A percentile compares a stretch with the other conserved stretches of the same genome.
Evolutionary conservation across 1,139 yeast genomes (phyloP).

Genomic region (Pneumocystis canis): DNA sequence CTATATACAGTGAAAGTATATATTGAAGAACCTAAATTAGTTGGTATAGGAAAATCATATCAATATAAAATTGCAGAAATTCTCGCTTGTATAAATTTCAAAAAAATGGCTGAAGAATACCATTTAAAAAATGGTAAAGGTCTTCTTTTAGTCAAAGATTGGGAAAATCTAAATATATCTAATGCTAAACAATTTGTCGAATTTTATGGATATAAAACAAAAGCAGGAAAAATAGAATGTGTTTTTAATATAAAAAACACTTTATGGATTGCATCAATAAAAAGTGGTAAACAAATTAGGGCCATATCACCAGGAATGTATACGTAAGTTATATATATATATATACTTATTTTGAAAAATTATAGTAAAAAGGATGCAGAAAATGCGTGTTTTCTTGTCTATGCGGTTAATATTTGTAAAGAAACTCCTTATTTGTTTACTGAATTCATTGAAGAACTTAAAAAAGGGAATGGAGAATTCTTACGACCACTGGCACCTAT

Average conservation of each 20-base stretch:
- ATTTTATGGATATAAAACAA: slow-evolving; percentile 8
- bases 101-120: slow-evolving; percentile 10
- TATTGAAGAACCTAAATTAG: slow-evolving; percentile 2
- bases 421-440: slow-evolving; percentile 13
- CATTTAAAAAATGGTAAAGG: slow-evolving; percentile 8
- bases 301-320: slow-evolving; percentile 5
- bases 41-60: slow-evolving; percentile 6
- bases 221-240: neutral
- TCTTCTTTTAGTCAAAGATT: slow-evolving; percentile 9
- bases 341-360: slow-evolving; percentile 8
- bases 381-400: slow-evolving; percentile 11
- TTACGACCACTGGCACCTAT: slow-evolving; percentile 12
- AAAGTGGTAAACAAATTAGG: neutral
- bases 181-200: slow-evolving; percentile 14
- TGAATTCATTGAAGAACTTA: slow-evolving; percentile 11
- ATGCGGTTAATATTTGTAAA: slow-evolving; percentile 13
- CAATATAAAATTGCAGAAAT: slow-evolving; percentile 3
- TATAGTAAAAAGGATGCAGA: slow-evolving; percentile 7
- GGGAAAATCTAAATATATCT: slow-evolving; percentile 10
- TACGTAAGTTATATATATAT: slow-evolving; percentile 8
- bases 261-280: neutral
- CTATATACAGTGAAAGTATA: neutral
- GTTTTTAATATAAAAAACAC: neutral
- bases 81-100: slow-evolving; percentile 10
- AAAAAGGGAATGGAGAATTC: slow-evolving; percentile 14